Conservation (phyloP, 176 grass and related monocot species). For the Poa pratensis region DNA sequence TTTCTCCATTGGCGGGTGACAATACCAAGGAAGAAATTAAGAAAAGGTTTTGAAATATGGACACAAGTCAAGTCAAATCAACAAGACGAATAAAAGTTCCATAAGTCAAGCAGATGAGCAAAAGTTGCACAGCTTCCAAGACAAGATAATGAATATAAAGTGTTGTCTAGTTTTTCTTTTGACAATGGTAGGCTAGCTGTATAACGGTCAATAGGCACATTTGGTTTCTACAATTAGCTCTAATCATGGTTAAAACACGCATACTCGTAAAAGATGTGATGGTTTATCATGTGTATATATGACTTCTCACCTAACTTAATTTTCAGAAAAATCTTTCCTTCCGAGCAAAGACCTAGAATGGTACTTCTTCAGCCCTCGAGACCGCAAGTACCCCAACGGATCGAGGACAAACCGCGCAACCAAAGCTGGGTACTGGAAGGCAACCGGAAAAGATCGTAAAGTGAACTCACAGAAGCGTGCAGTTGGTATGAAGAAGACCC, state of each 20-base stretch:
- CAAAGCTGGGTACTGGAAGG: conserved; percentile 97
- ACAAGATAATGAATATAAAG: conserved; percentile 35
- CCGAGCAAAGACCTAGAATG: conserved; percentile 99
- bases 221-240: conserved; percentile 25
- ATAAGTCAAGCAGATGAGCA: conserved; percentile 46
- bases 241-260: conserved; percentile 34
- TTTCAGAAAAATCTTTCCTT: conserved; percentile 94
- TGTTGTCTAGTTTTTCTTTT: conserved; percentile 40
- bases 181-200: conserved; percentile 10
- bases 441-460: conserved; percentile 91
- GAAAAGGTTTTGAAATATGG: conserved; percentile 28
- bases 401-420: conserved; percentile 98
- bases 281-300: neutral
- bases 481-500: conserved; percentile 94
- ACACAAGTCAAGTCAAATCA: conserved; percentile 41
- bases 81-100: neutral
- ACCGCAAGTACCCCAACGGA: conserved; percentile 97
- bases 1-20: conserved; percentile 25
- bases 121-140: conserved; percentile 49
- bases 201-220: neutral
- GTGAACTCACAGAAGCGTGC: conserved; percentile 78
- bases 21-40: conserved; percentile 38
- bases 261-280: neutral
- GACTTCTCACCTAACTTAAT: conserved; percentile 21
- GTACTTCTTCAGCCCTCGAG: conserved; percentile 99